Conservation (phyloP, 2,329 filamentous ascomycete species). For the Knoxdaviesia capensis region DNA sequence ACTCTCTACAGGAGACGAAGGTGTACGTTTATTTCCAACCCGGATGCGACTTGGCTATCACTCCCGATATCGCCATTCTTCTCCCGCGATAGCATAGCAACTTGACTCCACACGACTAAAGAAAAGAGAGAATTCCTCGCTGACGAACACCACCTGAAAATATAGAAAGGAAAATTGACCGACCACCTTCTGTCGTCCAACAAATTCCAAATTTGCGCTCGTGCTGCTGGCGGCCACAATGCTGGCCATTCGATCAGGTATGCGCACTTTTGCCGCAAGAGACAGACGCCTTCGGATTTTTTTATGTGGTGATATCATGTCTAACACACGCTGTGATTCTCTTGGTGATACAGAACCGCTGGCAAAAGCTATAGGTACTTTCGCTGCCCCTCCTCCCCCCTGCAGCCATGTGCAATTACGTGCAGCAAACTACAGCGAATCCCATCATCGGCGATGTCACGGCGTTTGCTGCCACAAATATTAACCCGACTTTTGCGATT, state of each 20-base stretch:
- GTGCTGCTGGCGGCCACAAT: conserved; percentile 3
- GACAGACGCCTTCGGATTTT: neutral
- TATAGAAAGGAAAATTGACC: neutral
- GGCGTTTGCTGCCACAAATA: conserved; percentile 7
- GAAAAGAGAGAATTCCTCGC: neutral
- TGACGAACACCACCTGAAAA: neutral
- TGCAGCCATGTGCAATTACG: too few relatives aligned
- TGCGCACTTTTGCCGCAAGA: neutral
- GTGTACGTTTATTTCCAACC: too few relatives aligned
- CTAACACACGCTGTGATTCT: neutral
- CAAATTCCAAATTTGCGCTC: too few relatives aligned
- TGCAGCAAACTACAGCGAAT: too few relatives aligned
- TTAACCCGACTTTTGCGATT: too few relatives aligned
- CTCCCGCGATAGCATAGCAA: neutral
- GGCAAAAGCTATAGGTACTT: too few relatives aligned
- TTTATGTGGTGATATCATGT: too few relatives aligned
- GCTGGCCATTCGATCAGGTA: conserved; percentile 3
- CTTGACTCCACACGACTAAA: neutral
- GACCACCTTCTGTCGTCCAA: too few relatives aligned
- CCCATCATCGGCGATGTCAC: neutral
- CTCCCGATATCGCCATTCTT: too few relatives aligned
- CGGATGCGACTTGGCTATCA: neutral
- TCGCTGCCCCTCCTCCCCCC: too few relatives aligned
- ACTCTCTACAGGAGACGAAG: too few relatives aligned
- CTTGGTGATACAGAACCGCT: neutral